These are phyloP conservation scores for Fusarium buharicum DNA, from an alignment of 2,329 filamentous ascomycete genomes.

Conservation along the genomic window DNA sequence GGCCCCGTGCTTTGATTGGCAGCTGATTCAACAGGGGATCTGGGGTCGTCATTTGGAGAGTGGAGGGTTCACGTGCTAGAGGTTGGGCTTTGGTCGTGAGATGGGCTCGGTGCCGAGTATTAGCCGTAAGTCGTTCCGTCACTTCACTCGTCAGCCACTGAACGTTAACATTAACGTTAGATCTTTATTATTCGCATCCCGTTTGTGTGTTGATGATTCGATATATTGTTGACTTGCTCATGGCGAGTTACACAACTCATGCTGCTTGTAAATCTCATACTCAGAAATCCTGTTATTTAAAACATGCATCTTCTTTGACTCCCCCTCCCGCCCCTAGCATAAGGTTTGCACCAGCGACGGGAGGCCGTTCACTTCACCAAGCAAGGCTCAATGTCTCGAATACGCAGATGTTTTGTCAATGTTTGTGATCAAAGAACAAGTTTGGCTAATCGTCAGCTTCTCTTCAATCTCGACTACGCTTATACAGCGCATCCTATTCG, in stretches of 20 bases:
- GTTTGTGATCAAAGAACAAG: neutral
- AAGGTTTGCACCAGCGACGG: neutral
- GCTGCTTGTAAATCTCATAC: too few relatives aligned
- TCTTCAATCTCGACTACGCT: neutral
- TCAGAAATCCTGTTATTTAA: too few relatives aligned
- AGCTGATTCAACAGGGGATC: slow-evolving; percentile 44
- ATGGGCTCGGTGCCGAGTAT: slow-evolving; percentile 30
- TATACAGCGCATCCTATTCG: neutral
- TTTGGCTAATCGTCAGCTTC: neutral
- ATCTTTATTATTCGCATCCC: neutral
- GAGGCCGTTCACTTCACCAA: neutral
- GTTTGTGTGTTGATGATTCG: too few relatives aligned
- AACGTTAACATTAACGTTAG: neutral
- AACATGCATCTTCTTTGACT: slow-evolving; percentile 1
- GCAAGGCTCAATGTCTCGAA: neutral
- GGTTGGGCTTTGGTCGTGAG: slow-evolving; percentile 7
- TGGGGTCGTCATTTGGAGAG: slow-evolving; percentile 20
- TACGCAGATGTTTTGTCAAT: neutral
- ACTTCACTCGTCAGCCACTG: neutral
- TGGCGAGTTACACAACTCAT: too few relatives aligned
- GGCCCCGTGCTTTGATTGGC: slow-evolving; percentile 46
- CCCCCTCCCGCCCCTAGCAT: slow-evolving; percentile 1
- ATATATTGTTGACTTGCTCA: too few relatives aligned
- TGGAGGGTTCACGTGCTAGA: slow-evolving; percentile 43
- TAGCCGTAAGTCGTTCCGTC: slow-evolving; percentile 29